Base-by-base conservation (phyloP, 169 alveolate genomes). In the Eimeria zaria region DNA sequence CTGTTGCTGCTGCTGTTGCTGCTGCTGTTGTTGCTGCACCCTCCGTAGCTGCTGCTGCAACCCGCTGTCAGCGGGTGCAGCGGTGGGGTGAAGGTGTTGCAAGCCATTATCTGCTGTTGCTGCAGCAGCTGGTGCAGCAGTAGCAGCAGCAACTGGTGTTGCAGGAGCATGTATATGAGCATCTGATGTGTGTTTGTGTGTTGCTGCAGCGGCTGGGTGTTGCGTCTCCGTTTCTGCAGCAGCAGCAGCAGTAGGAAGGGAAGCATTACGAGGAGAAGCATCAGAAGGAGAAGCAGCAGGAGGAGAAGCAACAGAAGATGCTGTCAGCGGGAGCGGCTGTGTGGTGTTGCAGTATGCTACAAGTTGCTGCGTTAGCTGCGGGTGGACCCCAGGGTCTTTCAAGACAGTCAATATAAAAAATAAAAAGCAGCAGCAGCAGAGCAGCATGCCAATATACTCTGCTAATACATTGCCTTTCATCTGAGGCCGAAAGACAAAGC, bases 351-450 rank as follows among this genome's bases (percentile, higher is more conserved):
- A 55, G 64, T 9, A 62, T 7, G 41, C 44, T 2, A 18, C 30
- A 48, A 78, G 88, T 33, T 16, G 88, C 88, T 78, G 53, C 88
- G 33, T 78, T 22, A 78, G 88, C 27, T 33, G 62, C 2, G 64
- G 30, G 62, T 69, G 95, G 4, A 90, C 8, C 30, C 95, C 95
- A 8, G 95, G 95, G 33, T 90, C 95, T 14, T 46, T 73, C 53
- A 90, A 33, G 27, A 90, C 95, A 4, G 95, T 90, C 1, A n/a
- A 36, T 39, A 90, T 1, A 58, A 90, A 90, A 20, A 33, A 53
- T 53, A 58, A 4, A 39, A 90, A 90, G 16, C 64, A 46, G 48
- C 51, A 18, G 22, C 22, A 11, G 64, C 89, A 73, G 39, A 90
- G 89, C 30, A 51, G n/a, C 58, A 46, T 24, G 3, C 95, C 95